phyloP scores from a whole-genome alignment of 176 grass and related monocot genomes.

The Hordeum vulgare region MorexV3_pseudomolecules_assembly NC_058522.1:581740357-581740856 shows the following conservation, averaged over 20 bases:
- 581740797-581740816: background rate
- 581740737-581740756: background rate
- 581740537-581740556: background rate
- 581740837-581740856: background rate
- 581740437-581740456: no score
- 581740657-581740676: background rate
- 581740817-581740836: background rate
- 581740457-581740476: no score
- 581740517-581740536: background rate
- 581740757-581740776: background rate
- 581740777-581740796: background rate
- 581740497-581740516: no score
- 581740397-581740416: background rate
- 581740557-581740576: background rate
- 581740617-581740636: background rate
- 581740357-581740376: background rate
- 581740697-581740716: background rate
- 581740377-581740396: background rate
- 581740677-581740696: slow-evolving; percentile 1
- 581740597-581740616: background rate
- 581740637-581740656: background rate
- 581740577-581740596: background rate
- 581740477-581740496: no score
- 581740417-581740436: no score
- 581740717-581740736: background rate